Percentiles rank a stretch among this genome's conserved stretches.
phyloP scores from a whole-genome alignment of 192 early-diverging fungal species.

The Phlyctochytrium arcticum region DNA sequence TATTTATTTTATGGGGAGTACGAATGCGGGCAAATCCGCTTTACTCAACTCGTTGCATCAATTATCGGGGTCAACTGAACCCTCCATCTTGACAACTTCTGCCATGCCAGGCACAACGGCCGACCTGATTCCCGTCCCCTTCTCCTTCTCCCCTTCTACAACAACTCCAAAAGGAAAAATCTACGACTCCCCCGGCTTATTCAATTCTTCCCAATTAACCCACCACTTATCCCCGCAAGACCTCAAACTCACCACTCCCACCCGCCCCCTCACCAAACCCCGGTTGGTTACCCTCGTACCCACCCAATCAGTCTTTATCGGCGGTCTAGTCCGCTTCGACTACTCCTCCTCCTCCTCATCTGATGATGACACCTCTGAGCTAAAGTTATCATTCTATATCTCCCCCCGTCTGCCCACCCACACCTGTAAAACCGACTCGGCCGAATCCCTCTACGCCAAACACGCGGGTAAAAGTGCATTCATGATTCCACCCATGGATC shows the following conservation, averaged over 20 bases:
- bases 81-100: conserved; percentile 51
- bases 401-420: conserved; percentile 7
- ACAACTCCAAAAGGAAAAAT: background rate
- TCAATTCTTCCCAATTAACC: conserved; percentile 10
- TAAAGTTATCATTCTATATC: conserved; percentile 1
- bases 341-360: background rate
- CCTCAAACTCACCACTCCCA: conserved; percentile 3
- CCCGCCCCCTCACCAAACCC: background rate
- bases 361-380: background rate
- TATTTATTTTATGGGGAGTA: conserved; percentile 67
- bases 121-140: conserved; percentile 53
- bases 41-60: conserved; percentile 63
- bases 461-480: background rate
- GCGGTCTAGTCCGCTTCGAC: conserved; percentile 16
- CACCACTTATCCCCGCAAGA: conserved; percentile 5
- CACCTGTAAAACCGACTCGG: background rate
- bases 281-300: background rate
- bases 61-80: conserved; percentile 29
- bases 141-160: conserved; percentile 14
- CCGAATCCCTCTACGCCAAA: conserved; percentile 1
- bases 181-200: conserved; percentile 24
- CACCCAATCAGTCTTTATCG: conserved; percentile 8
- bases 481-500: conserved; percentile 11
- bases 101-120: conserved; percentile 72
- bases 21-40: conserved; percentile 77